Evolutionary conservation across 257 asterid genomes (phyloP).

Genomic region (Fraxinus quadrangulata): DNA sequence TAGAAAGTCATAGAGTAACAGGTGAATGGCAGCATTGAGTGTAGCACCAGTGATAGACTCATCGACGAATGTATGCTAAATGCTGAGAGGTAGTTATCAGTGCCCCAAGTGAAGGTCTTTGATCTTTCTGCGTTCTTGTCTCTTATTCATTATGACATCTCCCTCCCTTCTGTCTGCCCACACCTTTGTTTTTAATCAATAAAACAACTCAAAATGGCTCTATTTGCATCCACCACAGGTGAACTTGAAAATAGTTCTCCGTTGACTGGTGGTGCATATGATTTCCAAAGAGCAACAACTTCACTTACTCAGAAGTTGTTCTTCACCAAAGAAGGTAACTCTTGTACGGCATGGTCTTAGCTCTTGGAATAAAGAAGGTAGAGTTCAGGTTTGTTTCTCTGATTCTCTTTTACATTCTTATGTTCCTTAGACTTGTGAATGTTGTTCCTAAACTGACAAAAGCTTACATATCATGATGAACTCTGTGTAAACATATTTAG

Average conservation of each 20-base stretch:
- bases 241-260: slow-evolving; percentile 36
- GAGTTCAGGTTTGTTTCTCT: slow-evolving; percentile 64
- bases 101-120: not conserved
- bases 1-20: not conserved
- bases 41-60: not conserved
- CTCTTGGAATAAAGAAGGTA: slow-evolving; percentile 78
- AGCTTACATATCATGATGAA: not conserved
- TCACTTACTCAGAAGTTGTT: slow-evolving; percentile 52
- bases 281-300: slow-evolving; percentile 59
- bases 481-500: not conserved
- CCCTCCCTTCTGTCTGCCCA: not conserved
- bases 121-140: not conserved
- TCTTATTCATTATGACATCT: not conserved
- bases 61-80: not conserved
- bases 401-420: slow-evolving; percentile 11
- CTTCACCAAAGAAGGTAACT: slow-evolving; percentile 74
- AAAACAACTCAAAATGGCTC: not conserved
- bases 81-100: not conserved
- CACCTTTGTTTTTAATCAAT: not conserved
- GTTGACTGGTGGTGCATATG: slow-evolving; percentile 72
- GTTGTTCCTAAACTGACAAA: not conserved
- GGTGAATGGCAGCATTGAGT: not conserved
- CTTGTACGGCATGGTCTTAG: slow-evolving; percentile 74
- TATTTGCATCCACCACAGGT: slow-evolving; percentile 33
- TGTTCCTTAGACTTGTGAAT: not conserved